A percentile compares a stretch with the other conserved stretches of the same genome.
These are phyloP conservation scores for Fusarium proliferatum DNA, from an alignment of 2,329 filamentous ascomycete genomes.

Conservation along the genomic window DNA sequence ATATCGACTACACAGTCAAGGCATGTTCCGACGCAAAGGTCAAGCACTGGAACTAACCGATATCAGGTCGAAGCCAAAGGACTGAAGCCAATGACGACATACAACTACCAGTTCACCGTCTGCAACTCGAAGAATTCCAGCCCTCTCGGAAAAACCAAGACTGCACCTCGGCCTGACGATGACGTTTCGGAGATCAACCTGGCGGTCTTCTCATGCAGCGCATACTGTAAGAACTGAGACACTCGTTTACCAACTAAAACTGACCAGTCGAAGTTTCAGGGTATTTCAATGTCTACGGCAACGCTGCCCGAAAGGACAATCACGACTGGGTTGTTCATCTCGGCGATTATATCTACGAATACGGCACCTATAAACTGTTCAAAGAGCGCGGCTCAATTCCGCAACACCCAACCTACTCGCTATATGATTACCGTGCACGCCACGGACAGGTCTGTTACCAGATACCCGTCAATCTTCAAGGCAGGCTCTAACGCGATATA, in stretches of 20 bases:
- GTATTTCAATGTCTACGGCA: not conserved
- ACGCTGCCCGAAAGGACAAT: not conserved
- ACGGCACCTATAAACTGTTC: not conserved
- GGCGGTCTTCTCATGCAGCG: not conserved
- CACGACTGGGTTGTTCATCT: slow-evolving; percentile 4
- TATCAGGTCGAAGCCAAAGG: not conserved
- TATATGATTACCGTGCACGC: not conserved
- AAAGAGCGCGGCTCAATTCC: not conserved
- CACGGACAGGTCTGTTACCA: not conserved
- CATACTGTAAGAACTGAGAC: not conserved
- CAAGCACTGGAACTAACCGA: fast-evolving
- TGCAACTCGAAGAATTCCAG: not conserved
- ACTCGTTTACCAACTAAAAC: fast-evolving
- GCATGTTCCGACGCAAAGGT: fast-evolving
- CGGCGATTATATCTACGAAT: slow-evolving; percentile 6
- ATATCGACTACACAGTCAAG: slow-evolving; percentile 4
- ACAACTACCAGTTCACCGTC: not conserved
- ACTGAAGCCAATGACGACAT: not conserved
- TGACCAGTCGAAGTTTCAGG: not conserved
- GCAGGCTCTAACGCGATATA: not conserved
- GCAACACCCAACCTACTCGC: not conserved
- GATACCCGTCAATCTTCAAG: no score
- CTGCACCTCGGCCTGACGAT: not conserved
- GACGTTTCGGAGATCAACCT: not conserved
- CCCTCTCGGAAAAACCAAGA: not conserved